Evolutionary conservation across 495 filamentous ascomycete genomes (phyloP), one percentile per base, ranked within the genome.

Genomic region (Penicillium ochrochloron): DNA sequence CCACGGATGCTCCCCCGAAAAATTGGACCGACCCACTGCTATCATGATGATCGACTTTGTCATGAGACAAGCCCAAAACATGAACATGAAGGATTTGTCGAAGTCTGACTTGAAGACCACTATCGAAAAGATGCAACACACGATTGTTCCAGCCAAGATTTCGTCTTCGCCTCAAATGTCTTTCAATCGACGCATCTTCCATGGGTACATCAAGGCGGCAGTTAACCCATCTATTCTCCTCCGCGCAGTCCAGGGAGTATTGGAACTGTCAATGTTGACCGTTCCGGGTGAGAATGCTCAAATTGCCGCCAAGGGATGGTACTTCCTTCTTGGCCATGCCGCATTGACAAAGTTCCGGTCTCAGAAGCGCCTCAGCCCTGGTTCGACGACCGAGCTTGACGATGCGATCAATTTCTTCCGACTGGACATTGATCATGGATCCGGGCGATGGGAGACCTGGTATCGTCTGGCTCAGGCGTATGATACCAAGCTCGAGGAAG

Each of bases 371-470:
- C 83, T 92, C 54, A 88, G 83, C 25, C 87, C 89, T 17, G 88
- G 88, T 17, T 90, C 91, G 44, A 93, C 89, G 0, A 91, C 94
- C 60, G 95, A 98, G 68, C 81, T 98, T 44, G 89, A 94, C 56
- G 89, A 94, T 44, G 94, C 91, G 3, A 86, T 90, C 59, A 87
- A 84, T 0, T 96, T 91, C 73, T 89, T 98, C 70, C 82, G 89
- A 59, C 87, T 93, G 63, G 94, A 98, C 67, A 78, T 99, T 2
- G 90, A 97, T 66, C 92, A 93, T 71, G 90, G 87, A 17, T 86
- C 87, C 2, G 89, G 94, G 31, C 87, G 89, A 53, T 99, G 95
- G 95, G 94, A 98, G 73, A 89, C 94, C 0, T 99, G 95, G 96
- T 97, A 94, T 74, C 88, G 95, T 53, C 83, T 97, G 7, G 95